These are phyloP conservation scores for Trichophyton schoenleinii DNA, from an alignment of 2,329 filamentous ascomycete genomes.

Conservation along the genomic window DNA sequence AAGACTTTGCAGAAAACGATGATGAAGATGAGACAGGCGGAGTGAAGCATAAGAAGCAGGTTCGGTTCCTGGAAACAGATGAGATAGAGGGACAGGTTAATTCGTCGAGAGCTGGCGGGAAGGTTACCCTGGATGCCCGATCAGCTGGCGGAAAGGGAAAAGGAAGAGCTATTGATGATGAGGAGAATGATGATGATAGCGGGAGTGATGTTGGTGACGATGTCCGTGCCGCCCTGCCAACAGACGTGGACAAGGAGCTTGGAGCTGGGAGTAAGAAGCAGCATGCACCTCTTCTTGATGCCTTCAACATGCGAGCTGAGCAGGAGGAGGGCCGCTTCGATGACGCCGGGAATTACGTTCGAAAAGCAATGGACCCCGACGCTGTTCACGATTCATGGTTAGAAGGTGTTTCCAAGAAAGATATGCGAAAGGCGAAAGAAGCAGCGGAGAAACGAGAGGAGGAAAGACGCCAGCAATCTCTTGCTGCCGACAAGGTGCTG, in stretches of 20 bases:
- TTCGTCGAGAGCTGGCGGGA: conserved; percentile 60
- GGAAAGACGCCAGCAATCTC: conserved; percentile 57
- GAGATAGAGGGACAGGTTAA: conserved; percentile 72
- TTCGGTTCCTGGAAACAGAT: conserved; percentile 46
- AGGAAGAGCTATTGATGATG: conserved; percentile 34
- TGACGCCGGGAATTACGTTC: conserved; percentile 77
- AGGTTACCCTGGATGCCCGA: conserved; percentile 41
- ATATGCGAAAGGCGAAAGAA: conserved; percentile 75
- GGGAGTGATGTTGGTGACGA: conserved; percentile 54
- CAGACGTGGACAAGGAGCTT: conserved; percentile 74
- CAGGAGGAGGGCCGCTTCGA: conserved; percentile 91
- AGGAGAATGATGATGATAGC: conserved; percentile 48
- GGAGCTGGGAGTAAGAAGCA: conserved; percentile 83
- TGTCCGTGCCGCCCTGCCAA: conserved; percentile 56
- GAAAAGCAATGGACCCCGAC: conserved; percentile 79
- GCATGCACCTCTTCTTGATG: conserved; percentile 86
- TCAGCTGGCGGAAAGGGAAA: conserved; percentile 45
- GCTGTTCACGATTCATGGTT: conserved; percentile 87
- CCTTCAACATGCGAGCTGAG: conserved; percentile 85
- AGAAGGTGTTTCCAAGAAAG: conserved; percentile 82
- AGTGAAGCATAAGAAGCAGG: conserved; percentile 51
- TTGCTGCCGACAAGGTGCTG: conserved; percentile 61
- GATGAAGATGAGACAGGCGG: conserved; percentile 44
- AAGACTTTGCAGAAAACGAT: conserved; percentile 45
- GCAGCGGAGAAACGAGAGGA: conserved; percentile 76